Evolutionary conservation across 306 rosid species (phyloP).

Genomic region (Trifolium pratense): DNA sequence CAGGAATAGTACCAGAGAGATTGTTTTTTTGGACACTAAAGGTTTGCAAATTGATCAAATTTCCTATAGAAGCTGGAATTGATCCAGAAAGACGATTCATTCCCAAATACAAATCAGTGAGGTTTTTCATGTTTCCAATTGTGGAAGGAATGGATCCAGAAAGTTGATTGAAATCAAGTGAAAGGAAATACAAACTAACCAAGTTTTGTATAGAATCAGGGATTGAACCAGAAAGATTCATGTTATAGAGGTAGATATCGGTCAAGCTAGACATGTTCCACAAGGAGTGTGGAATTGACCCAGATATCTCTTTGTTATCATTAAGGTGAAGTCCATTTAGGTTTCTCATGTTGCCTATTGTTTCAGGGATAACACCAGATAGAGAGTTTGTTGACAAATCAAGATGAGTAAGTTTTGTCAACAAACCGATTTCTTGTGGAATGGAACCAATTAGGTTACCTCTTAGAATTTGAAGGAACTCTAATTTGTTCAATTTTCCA

Average conservation of each 20-base stretch:
- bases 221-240: slow-evolving; percentile 36
- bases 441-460: slow-evolving; percentile 17
- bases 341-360: slow-evolving; percentile 36
- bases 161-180: neutral
- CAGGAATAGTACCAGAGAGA: slow-evolving; percentile 43
- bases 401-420: slow-evolving; percentile 8
- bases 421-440: slow-evolving; percentile 45
- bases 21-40: slow-evolving; percentile 32
- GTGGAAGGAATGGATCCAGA: slow-evolving; percentile 42
- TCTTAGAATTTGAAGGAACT: neutral
- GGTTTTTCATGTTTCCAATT: slow-evolving; percentile 44
- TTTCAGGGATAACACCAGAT: slow-evolving; percentile 34
- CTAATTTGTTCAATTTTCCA: slow-evolving; percentile 42
- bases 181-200: slow-evolving; percentile 8
- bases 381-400: slow-evolving; percentile 26
- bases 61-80: slow-evolving; percentile 45
- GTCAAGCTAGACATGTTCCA: slow-evolving; percentile 38
- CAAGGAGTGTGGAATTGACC: slow-evolving; percentile 38
- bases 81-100: slow-evolving; percentile 35
- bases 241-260: neutral
- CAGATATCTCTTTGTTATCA: slow-evolving; percentile 2
- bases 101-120: neutral
- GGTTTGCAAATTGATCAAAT: slow-evolving; percentile 12
- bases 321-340: neutral
- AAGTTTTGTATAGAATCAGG: slow-evolving; percentile 36